A percentile compares a stretch with the other conserved stretches of the same genome.
phyloP scores from a whole-genome alignment of 2,329 filamentous ascomycete species.

The Colletotrichum karsti region DNA sequence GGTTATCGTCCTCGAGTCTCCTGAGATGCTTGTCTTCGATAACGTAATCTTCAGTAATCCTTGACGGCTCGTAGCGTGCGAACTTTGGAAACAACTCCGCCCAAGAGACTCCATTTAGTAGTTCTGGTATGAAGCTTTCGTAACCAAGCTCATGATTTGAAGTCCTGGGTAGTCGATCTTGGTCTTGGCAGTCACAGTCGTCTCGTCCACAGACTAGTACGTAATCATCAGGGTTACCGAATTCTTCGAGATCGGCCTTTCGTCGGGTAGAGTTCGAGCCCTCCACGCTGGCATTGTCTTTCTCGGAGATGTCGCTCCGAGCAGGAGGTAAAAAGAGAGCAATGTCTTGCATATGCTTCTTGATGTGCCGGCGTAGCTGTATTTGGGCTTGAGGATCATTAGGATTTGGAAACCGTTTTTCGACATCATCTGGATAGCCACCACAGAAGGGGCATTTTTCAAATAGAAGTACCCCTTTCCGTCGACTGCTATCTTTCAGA shows the following conservation, averaged over 20 bases:
- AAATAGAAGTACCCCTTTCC: fast-evolving
- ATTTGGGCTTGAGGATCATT: background rate
- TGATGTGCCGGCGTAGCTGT: background rate
- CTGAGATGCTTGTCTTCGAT: no score
- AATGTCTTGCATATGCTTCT: background rate
- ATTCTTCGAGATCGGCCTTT: background rate
- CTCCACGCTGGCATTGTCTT: fast-evolving
- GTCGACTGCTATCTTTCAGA: fast-evolving
- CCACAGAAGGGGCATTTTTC: background rate
- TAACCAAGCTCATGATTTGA: no score
- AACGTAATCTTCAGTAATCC: no score
- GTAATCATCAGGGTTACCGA: fast-evolving
- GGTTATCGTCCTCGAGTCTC: conserved; percentile 2
- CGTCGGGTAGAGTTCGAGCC: background rate
- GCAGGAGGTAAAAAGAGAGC: background rate
- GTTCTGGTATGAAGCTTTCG: no score
- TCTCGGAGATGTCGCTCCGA: background rate
- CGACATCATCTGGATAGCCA: background rate
- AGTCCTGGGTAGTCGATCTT: no score
- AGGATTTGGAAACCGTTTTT: background rate
- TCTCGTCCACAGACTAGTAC: fast-evolving
- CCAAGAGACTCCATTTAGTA: no score
- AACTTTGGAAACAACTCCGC: no score
- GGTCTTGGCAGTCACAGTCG: background rate
- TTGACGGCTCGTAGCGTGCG: no score